Conservation (phyloP, 1,284 basidiomycete species). For the Farysia itapuensis region DNA sequence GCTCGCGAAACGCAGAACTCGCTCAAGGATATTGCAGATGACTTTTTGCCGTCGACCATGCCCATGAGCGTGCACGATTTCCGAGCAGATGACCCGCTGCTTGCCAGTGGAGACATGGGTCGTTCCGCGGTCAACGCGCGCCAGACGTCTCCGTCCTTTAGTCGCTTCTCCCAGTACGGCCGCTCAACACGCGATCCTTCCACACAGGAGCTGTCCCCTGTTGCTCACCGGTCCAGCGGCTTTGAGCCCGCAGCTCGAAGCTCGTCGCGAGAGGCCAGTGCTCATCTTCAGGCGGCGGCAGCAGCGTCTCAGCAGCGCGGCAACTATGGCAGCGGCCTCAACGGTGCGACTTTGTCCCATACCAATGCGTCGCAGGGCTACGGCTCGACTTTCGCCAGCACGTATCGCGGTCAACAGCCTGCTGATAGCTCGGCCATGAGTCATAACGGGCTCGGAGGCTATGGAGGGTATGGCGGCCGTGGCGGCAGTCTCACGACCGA, state of each 20-base stretch:
- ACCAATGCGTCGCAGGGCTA: slow-evolving; percentile 9
- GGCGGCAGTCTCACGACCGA: slow-evolving; percentile 9
- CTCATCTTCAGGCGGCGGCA: slow-evolving; percentile 16
- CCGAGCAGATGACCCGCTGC: slow-evolving; percentile 15
- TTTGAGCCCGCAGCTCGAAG: slow-evolving; percentile 37
- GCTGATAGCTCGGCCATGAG: slow-evolving; percentile 12
- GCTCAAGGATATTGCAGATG: slow-evolving; percentile 45
- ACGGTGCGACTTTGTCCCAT: not conserved
- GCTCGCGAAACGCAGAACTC: slow-evolving; percentile 44
- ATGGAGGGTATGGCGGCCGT: slow-evolving; percentile 20
- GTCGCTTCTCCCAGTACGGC: slow-evolving; percentile 22
- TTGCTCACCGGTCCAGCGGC: slow-evolving; percentile 13
- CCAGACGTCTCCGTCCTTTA: slow-evolving; percentile 17
- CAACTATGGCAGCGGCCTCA: slow-evolving; percentile 3
- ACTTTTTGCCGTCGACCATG: slow-evolving; percentile 43
- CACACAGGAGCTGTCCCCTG: slow-evolving; percentile 22
- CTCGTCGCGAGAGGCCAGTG: slow-evolving; percentile 17
- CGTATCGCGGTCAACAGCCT: slow-evolving; percentile 28
- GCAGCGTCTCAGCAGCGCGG: slow-evolving; percentile 17
- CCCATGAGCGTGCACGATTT: slow-evolving; percentile 46
- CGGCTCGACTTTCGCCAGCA: slow-evolving; percentile 5
- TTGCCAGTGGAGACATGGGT: not conserved
- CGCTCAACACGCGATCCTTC: slow-evolving; percentile 11
- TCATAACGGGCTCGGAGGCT: slow-evolving; percentile 21
- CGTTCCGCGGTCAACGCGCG: not conserved